These are phyloP conservation scores for Backusella tuberculispora DNA, from an alignment of 192 early-diverging fungal species.

Conservation along the genomic window DNA sequence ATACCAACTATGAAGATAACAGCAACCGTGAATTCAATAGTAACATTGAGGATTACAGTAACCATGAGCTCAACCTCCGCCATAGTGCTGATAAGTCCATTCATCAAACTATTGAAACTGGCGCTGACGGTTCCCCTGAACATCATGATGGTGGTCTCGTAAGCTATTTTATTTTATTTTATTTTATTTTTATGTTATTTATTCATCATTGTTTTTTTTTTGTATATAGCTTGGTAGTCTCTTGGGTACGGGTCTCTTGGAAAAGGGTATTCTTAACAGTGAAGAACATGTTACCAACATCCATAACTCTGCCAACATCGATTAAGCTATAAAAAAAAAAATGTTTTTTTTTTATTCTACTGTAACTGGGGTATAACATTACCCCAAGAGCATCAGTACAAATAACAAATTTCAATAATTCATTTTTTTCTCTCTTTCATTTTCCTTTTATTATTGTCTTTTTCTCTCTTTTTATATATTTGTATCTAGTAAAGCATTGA, in stretches of 20 bases:
- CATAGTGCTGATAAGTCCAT: neutral
- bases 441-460: neutral
- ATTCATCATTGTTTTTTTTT: neutral
- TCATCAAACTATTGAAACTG: neutral
- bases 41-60: neutral
- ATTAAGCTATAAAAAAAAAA: neutral
- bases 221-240: slow-evolving; percentile 1
- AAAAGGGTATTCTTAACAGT: slow-evolving; percentile 1
- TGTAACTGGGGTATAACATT: neutral
- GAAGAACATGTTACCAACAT: neutral
- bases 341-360: neutral
- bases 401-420: slow-evolving; percentile 5
- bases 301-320: neutral
- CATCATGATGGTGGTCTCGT: slow-evolving; percentile 5
- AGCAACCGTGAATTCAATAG: slow-evolving; percentile 15
- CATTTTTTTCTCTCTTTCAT: neutral
- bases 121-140: neutral
- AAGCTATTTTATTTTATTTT: neutral
- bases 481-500: neutral
- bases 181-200: neutral
- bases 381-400: slow-evolving; percentile 14
- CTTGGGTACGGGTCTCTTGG: neutral
- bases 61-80: neutral
- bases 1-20: neutral
- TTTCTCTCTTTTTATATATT: slow-evolving; percentile 6